These are phyloP conservation scores for Chondrus crispus DNA, from an alignment of 23 red algal genomes.

Conservation along the genomic window DNA sequence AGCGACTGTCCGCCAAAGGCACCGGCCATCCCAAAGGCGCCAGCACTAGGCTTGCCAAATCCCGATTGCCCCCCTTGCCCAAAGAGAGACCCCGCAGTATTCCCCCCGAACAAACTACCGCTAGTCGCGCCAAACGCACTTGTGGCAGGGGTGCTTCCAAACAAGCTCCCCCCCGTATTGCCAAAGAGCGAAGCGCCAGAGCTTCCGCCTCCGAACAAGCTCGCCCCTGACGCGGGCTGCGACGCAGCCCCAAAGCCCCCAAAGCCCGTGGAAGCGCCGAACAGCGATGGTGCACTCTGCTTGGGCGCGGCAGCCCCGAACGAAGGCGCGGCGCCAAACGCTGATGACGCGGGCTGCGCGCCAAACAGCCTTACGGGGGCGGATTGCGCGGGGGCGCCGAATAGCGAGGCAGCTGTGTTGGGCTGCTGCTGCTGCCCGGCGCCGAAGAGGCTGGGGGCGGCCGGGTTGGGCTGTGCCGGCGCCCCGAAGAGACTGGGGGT, in stretches of 20 bases:
- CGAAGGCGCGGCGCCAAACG: slow-evolving; percentile 7
- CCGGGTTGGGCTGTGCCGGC: no score
- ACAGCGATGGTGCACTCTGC: not conserved
- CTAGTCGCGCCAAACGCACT: not conserved
- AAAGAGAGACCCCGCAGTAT: slow-evolving; percentile 29
- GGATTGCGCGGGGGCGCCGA: not conserved
- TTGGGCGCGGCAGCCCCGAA: not conserved
- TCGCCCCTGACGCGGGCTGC: not conserved
- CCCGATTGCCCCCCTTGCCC: not conserved
- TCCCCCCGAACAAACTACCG: not conserved
- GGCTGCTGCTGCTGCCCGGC: no score
- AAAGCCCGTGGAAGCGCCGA: not conserved
- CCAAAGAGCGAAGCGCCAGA: slow-evolving; percentile 26
- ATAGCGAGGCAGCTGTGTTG: slow-evolving; percentile 40
- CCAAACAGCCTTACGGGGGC: slow-evolving; percentile 33
- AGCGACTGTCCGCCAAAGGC: not conserved
- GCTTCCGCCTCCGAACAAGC: slow-evolving; percentile 14
- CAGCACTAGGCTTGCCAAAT: slow-evolving; percentile 13
- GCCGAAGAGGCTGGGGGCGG: no score
- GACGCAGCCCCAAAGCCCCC: not conserved
- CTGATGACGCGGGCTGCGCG: slow-evolving; percentile 7
- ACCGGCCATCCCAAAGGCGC: slow-evolving; percentile 10
- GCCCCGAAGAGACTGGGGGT: no score
- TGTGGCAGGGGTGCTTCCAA: not conserved
- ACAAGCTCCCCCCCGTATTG: not conserved